Evolutionary conservation across 371 early-diverging fungal species (phyloP).

Genomic region (Saksenaea oblongispora): DNA sequence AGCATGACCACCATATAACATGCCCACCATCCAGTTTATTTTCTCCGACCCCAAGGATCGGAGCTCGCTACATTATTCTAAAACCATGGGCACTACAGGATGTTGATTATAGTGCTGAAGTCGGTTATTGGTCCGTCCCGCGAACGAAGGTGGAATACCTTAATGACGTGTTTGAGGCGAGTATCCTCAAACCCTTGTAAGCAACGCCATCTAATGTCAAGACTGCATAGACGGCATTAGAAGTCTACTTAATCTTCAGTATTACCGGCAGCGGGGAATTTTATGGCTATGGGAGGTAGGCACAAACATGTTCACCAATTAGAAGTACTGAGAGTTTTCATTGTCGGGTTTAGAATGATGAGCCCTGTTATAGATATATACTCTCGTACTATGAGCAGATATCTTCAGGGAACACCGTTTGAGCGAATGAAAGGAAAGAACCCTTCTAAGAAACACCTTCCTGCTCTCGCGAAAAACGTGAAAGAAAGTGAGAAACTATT

Average conservation of each 20-base stretch:
- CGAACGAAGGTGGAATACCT: neutral
- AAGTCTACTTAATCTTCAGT: constrained; percentile 7
- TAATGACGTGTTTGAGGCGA: constrained; percentile 9
- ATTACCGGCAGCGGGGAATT: constrained; percentile 6
- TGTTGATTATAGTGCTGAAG: neutral
- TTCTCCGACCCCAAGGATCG: neutral
- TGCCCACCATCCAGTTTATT: neutral
- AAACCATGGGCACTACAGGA: constrained; percentile 7
- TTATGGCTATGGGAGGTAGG: constrained; percentile 4
- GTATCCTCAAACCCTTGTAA: neutral
- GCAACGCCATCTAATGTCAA: neutral
- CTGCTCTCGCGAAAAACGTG: neutral
- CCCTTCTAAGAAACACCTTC: neutral
- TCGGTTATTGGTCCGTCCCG: constrained; percentile 5
- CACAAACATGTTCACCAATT: no score
- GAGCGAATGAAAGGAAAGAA: neutral
- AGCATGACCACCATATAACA: neutral
- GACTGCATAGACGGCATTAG: neutral
- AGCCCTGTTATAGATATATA: constrained; percentile 5
- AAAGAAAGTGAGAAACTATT: neutral
- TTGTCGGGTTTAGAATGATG: neutral
- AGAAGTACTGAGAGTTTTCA: neutral
- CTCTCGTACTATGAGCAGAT: neutral
- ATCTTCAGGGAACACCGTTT: constrained; percentile 1
- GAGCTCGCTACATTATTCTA: neutral